Base-by-base conservation (phyloP, 768 basidiomycete species). In the Lentinula sp. region DNA sequence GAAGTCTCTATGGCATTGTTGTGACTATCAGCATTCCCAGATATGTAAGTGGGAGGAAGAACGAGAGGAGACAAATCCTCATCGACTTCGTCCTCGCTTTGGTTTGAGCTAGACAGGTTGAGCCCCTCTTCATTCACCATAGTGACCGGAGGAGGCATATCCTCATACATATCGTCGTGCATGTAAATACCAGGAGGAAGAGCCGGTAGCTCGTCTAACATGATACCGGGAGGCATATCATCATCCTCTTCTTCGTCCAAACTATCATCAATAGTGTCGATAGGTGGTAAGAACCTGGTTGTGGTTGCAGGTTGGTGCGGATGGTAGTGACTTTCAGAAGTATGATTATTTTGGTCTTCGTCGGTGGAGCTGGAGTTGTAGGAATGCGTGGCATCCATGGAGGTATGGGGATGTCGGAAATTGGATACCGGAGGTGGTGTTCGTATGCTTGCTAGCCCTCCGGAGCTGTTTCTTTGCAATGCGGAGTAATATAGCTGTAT, bases 141-240 rank as follows among this genome's bases (percentile, higher is more conserved):
- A 7, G 39, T 54, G 15, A 34, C 53, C 21, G 46, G 21, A 35
- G 53, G 53, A 54, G 53, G 53, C 35, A 40, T 40, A 54, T 40
- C 53, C 31, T 54, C 37, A 18, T 54, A 37, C 18, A n/a, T 18
- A 5, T 39, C 37, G 37, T 40, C 53, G 18, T 54, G 32, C 5
- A 21, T 48, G 32, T 39, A 35, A n/a, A 21, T 11, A 6, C 34
- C n/a, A n/a, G 31, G 34, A 39, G 53, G 53, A 52, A 31, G 50
- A 34, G 21, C 8, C 16, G 46, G 21, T 5, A 32, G 31, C 28
- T 32, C 50, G 32, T 35, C 53, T 21, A 54, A n/a, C 34, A 54
- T 37, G 7, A 54, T 40, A n/a, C 53, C 53, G n/a, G 53, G 53
- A 54, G 53, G 53, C 53, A 54, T 54, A n/a, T 54, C 53, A 54